These are phyloP conservation scores for Suillus occidentalis DNA, from an alignment of 768 basidiomycete genomes.

Conservation along the genomic window DNA sequence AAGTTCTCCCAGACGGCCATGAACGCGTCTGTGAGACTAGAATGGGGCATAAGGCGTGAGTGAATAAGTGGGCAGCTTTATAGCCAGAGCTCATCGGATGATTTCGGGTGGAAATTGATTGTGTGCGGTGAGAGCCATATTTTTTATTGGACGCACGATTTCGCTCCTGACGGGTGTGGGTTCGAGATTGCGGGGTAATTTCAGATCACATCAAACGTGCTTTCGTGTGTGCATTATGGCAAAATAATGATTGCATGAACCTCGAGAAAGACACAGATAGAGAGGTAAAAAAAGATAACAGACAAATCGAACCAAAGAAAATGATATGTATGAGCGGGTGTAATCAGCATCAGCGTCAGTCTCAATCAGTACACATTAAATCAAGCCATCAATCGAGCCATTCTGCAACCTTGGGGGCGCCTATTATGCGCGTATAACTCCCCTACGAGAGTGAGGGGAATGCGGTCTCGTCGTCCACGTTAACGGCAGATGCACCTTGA, in stretches of 20 bases:
- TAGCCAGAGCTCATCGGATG: not conserved
- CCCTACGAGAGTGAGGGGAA: conserved; percentile 82
- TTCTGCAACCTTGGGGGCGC: conserved; percentile 6
- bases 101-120: not conserved
- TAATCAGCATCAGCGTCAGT: conserved; percentile 4
- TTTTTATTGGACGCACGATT: conserved; percentile 11
- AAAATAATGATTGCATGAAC: conserved; percentile 8
- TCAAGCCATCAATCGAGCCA: conserved; percentile 1
- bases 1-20: conserved; percentile 26
- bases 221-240: not conserved
- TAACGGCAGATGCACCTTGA: conserved; percentile 40
- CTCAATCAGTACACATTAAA: conserved; percentile 4
- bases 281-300: not conserved
- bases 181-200: conserved; percentile 4
- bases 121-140: not conserved
- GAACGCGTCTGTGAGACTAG: conserved; percentile 23
- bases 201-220: conserved; percentile 6
- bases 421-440: conserved; percentile 8
- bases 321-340: conserved; percentile 5
- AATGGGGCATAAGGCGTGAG: conserved; percentile 13
- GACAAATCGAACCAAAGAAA: conserved; percentile 1
- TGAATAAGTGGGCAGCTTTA: not conserved
- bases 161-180: not conserved
- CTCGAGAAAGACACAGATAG: conserved; percentile 1
- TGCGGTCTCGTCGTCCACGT: conserved; percentile 80